These are phyloP conservation scores for Candida corydali DNA, from an alignment of 805 yeast genomes.

Conservation along the genomic window DNA sequence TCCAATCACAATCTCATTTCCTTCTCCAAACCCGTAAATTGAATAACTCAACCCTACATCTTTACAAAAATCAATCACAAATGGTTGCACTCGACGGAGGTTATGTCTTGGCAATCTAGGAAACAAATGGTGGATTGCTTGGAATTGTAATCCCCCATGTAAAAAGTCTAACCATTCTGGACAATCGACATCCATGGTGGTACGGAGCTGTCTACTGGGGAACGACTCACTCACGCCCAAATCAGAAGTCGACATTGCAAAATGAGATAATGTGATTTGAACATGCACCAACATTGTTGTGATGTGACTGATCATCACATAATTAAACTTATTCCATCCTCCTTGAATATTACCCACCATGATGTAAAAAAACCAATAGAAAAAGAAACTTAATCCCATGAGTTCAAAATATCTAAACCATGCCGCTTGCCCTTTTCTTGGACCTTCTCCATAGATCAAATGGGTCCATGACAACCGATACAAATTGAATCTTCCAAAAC, in stretches of 20 bases:
- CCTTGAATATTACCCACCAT: conserved; percentile 53
- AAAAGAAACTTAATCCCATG: conserved; percentile 62
- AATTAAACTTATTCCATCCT: conserved; percentile 51
- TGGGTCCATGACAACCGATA: conserved; percentile 81
- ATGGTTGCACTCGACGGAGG: conserved; percentile 68
- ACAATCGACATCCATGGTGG: conserved; percentile 94
- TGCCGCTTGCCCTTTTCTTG: conserved; percentile 76
- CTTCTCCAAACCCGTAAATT: conserved; percentile 78
- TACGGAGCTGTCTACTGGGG: conserved; percentile 74
- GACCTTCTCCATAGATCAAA: conserved; percentile 71
- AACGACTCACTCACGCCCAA: conserved; percentile 78
- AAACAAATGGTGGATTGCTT: conserved; percentile 84
- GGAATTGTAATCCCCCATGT: conserved; percentile 92
- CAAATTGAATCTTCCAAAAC: conserved; percentile 82
- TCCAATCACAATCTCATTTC: conserved; percentile 67
- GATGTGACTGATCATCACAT: conserved; percentile 68
- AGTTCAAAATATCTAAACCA: conserved; percentile 82
- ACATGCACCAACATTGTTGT: conserved; percentile 92
- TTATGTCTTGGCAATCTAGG: conserved; percentile 90
- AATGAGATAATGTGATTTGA: conserved; percentile 84
- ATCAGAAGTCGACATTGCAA: conserved; percentile 91
- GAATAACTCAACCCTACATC: conserved; percentile 75
- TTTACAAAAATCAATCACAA: conserved; percentile 69
- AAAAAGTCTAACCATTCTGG: conserved; percentile 88
- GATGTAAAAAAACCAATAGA: conserved; percentile 78